Evolutionary conservation across 371 early-diverging fungal species (phyloP).

Genomic region (Thermomucor indicae-seudaticae): DNA sequence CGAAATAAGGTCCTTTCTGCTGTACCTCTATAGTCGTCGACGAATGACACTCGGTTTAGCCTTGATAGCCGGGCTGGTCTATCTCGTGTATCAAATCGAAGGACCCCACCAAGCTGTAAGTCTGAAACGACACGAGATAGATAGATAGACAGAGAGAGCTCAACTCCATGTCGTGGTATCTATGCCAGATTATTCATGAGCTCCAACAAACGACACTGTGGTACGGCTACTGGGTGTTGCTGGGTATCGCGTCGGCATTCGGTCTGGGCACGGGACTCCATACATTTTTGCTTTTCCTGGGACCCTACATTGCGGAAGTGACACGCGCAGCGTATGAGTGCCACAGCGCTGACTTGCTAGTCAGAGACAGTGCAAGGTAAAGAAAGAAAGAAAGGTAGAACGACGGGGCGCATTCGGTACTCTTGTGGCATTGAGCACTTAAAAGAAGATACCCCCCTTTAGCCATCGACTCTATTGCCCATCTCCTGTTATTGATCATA

Average conservation of each 20-base stretch:
- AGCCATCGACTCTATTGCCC: too few species aligned
- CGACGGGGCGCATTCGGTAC: too few species aligned
- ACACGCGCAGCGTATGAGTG: conserved; percentile 83
- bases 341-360: conserved; percentile 43
- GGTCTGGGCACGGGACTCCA: conserved; percentile 92
- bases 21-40: conserved; percentile 9
- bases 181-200: conserved; percentile 9
- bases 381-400: background rate
- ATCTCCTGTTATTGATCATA: conserved; percentile 1
- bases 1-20: conserved; percentile 9
- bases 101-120: conserved; percentile 21
- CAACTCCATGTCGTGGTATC: too few species aligned
- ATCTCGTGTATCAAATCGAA: conserved; percentile 11
- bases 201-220: conserved; percentile 38
- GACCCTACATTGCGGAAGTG: conserved; percentile 84
- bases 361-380: conserved; percentile 15
- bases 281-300: conserved; percentile 89
- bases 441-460: too few species aligned
- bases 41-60: conserved; percentile 7
- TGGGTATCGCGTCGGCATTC: conserved; percentile 86
- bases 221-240: conserved; percentile 83
- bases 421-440: too few species aligned
- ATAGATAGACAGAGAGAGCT: background rate
- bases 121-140: background rate
- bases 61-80: background rate